A percentile compares a stretch with the other conserved stretches of the same genome.
phyloP scores from a whole-genome alignment of 169 alveolate species.

The Plasmodium inui region DNA sequence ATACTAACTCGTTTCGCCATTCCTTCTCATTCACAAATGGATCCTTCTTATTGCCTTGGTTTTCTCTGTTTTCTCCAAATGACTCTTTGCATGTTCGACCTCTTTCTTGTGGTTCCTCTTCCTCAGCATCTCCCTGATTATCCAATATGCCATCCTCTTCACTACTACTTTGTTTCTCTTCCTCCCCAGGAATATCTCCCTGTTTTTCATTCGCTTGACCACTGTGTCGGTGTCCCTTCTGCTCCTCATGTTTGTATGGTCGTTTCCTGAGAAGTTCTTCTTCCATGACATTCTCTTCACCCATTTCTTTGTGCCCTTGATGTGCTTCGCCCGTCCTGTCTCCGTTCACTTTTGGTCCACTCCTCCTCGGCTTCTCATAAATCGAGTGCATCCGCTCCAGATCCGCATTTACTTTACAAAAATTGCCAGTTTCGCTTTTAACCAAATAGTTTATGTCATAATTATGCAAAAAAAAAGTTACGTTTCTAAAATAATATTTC shows the following conservation, averaged over 20 bases:
- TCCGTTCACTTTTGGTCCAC: neutral
- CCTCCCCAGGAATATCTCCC: neutral
- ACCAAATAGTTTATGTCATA: slow-evolving; percentile 56
- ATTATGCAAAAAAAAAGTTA: slow-evolving; percentile 28
- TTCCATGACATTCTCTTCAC: neutral
- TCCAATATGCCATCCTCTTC: neutral
- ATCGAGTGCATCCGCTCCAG: neutral
- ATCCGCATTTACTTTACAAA: neutral
- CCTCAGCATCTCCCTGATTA: neutral
- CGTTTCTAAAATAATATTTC: slow-evolving; percentile 54
- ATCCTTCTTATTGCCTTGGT: neutral
- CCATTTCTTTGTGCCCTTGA: neutral
- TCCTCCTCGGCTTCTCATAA: neutral
- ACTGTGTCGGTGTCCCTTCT: neutral
- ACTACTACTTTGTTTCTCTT: neutral
- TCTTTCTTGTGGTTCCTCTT: neutral
- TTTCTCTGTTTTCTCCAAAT: neutral
- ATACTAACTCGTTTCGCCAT: neutral
- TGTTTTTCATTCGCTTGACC: neutral
- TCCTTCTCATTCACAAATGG: neutral
- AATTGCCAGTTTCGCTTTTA: slow-evolving; percentile 8
- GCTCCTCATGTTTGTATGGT: neutral
- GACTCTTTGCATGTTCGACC: neutral
- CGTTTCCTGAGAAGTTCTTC: neutral
- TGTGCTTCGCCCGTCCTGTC: neutral